Conservation (phyloP, 2,329 filamentous ascomycete species). For the Diaporthe amygdali region DNA sequence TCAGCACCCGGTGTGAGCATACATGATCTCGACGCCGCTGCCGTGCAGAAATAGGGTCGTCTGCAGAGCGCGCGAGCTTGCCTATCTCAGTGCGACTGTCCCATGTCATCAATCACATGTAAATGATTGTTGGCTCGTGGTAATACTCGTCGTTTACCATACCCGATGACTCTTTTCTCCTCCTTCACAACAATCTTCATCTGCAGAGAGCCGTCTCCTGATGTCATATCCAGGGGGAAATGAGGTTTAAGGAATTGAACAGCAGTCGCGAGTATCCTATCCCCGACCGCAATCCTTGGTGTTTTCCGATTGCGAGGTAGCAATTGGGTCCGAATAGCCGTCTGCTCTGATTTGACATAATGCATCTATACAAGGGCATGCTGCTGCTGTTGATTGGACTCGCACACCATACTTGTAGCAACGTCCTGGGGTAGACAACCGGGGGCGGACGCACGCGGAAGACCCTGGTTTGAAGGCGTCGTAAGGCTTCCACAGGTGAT, state of each 20-base stretch:
- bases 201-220: not conserved
- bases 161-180: not conserved
- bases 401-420: not conserved
- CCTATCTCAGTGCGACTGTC: not conserved
- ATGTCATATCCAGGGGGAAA: not conserved
- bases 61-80: not conserved
- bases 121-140: not conserved
- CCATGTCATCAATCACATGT: constrained; percentile 13
- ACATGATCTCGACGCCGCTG: constrained; percentile 18
- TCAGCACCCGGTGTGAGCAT: not conserved
- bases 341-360: not conserved
- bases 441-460: not conserved
- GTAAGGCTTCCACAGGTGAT: not conserved
- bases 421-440: not conserved
- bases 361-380: not conserved
- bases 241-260: not conserved
- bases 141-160: not conserved
- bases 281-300: not conserved
- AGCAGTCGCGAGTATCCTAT: not conserved
- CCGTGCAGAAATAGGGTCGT: not conserved
- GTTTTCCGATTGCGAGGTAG: not conserved
- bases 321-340: not conserved
- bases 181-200: not conserved
- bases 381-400: not conserved
- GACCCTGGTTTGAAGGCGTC: not conserved